These are phyloP conservation scores for Phytophthora boehmeriae DNA, from an alignment of 352 stramenopile genomes.

Conservation along the genomic window DNA sequence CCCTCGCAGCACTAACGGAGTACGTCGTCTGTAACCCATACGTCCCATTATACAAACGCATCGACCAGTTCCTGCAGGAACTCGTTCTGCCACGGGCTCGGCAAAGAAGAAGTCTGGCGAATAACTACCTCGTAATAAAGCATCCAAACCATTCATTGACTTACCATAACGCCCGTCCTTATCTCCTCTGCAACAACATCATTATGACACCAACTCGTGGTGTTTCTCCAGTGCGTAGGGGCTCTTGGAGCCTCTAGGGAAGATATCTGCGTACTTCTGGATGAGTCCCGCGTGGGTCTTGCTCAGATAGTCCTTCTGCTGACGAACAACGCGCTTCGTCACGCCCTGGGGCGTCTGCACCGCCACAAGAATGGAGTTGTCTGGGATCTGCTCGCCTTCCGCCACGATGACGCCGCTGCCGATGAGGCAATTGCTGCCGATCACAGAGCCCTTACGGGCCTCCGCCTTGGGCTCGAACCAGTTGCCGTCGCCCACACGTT, in stretches of 20 bases:
- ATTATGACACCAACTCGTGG: conserved; percentile 59
- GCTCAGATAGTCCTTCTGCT: conserved; percentile 72
- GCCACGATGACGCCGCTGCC: conserved; percentile 80
- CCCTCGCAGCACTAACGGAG: conserved; percentile 71
- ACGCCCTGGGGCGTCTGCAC: conserved; percentile 42
- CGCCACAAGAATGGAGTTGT: conserved; percentile 79
- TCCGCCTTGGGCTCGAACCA: conserved; percentile 79
- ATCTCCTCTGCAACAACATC: not conserved
- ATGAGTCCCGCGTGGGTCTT: conserved; percentile 59
- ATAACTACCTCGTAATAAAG: conserved; percentile 10
- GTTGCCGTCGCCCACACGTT: conserved; percentile 65
- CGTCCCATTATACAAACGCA: conserved; percentile 72
- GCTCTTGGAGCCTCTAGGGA: conserved; percentile 70
- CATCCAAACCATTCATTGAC: not conserved
- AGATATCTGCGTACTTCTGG: conserved; percentile 78
- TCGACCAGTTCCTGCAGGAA: conserved; percentile 82
- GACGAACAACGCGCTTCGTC: conserved; percentile 47
- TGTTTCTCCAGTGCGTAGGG: conserved; percentile 79
- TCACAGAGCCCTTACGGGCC: conserved; percentile 54
- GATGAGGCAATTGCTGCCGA: conserved; percentile 85
- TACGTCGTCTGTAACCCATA: conserved; percentile 86
- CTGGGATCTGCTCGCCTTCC: conserved; percentile 57
- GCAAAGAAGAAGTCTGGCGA: conserved; percentile 66
- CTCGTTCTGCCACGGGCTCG: conserved; percentile 70
- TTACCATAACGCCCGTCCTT: not conserved